Evolutionary conservation across 345 rosid genomes (phyloP).

Genomic region (Lumnitzera racemosa): DNA sequence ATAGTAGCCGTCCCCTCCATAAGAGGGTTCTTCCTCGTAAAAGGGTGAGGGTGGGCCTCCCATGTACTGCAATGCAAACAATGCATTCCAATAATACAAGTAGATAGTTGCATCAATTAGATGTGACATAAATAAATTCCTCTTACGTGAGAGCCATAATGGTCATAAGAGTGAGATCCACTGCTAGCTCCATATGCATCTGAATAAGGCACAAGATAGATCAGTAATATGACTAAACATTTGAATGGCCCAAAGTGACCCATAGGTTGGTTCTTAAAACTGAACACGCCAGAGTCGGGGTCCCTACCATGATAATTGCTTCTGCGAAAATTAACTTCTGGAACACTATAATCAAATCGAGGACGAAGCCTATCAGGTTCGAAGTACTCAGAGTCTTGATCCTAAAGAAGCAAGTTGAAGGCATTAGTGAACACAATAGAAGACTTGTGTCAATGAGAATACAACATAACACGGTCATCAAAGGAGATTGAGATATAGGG

Average conservation of each 20-base stretch:
- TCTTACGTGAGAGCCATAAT: slow-evolving; percentile 45
- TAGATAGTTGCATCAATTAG: slow-evolving; percentile 1
- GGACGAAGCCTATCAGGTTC: slow-evolving; percentile 37
- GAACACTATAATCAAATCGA: slow-evolving; percentile 37
- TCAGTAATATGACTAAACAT: slow-evolving; percentile 5
- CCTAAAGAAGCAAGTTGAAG: slow-evolving; percentile 22
- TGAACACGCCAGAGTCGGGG: background rate
- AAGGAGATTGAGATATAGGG: background rate
- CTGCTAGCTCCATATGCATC: slow-evolving; percentile 30
- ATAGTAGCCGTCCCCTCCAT: slow-evolving; percentile 41
- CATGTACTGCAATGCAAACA: slow-evolving; percentile 23
- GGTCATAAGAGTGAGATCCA: slow-evolving; percentile 34
- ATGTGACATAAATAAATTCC: slow-evolving; percentile 7
- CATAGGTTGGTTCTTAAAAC: background rate
- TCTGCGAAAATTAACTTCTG: slow-evolving; percentile 26
- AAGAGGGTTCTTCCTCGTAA: slow-evolving; percentile 28
- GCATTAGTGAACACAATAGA: background rate
- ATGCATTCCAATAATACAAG: slow-evolving; percentile 7
- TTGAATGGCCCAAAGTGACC: too few relatives aligned
- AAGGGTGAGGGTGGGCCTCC: slow-evolving; percentile 27
- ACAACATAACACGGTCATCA: background rate
- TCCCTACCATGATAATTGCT: slow-evolving; percentile 34
- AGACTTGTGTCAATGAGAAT: slow-evolving; percentile 1
- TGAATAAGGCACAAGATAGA: slow-evolving; percentile 19
- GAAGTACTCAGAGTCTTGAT: slow-evolving; percentile 36